Evolutionary conservation across 768 basidiomycete species (phyloP), one percentile per base, ranked within the genome.

Genomic region (Tubosaeta sp.): DNA sequence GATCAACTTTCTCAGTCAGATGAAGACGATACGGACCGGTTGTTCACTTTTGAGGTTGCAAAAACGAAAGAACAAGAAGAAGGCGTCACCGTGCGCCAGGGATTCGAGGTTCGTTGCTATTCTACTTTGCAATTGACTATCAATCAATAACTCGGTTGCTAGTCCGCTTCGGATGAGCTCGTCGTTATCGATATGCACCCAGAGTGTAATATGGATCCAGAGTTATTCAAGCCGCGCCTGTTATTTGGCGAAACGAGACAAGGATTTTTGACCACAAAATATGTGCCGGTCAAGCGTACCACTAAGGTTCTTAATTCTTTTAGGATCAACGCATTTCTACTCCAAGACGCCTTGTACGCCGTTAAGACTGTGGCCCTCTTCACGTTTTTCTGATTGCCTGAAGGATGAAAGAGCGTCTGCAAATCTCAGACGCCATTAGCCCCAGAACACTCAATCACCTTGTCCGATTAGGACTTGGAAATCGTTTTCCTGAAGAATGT

Each of bases 41-140:
- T 84, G 25, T 83, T 78, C 62, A 73, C 73, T 0, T 84, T 81
- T 44, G 75, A 79, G 43, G 81, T 83, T 3, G 66, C 71, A 1
- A 80, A 84, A 60, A 80, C 75, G 11, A 73, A 73, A 30, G 79
- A 84, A 49, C 79, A 82, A 55, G 78, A 80, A 44, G 82, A 83
- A 60, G 64, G 68, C 16, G 78, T 80, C 7, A 60, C 66, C 0
- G 58, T 65, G 13, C 67, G 71, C 21, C 64, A 64, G n/a, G 81
- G 79, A 7, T 81, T 82, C 53, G 65, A 62, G 50, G 81, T 77
- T 51, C 19, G 67, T 53, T 19, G 2, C 11, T 16, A 35, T 9
- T 1, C 6, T 13, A 16, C 18, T 31, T 1, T 30, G 19, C 16
- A 32, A 40, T 1, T 6, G 7, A 11, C 18, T 6, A 24, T 29